Conservation (phyloP, 257 asterid genomes). For the Solanum rostratum region DNA sequence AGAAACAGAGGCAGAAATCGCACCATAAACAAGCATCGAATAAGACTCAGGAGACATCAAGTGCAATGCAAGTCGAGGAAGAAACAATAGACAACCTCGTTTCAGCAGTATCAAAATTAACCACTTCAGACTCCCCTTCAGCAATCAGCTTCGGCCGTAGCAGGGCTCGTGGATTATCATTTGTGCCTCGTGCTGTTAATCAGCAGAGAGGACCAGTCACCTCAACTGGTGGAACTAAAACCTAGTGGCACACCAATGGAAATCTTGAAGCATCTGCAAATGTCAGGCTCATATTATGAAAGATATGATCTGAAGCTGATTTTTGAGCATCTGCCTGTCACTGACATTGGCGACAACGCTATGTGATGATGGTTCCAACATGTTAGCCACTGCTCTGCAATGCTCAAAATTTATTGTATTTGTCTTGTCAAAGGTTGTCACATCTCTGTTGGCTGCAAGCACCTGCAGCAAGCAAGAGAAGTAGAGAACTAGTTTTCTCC, state of each 20-base stretch:
- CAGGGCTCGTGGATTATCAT: constrained; percentile 51
- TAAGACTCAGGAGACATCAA: constrained; percentile 27
- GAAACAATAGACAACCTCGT: constrained; percentile 53
- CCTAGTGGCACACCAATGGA: neutral
- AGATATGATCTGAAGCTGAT: neutral
- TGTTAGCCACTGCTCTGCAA: neutral
- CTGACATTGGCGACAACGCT: neutral
- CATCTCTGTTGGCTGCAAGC: neutral
- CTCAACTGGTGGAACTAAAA: constrained; percentile 6
- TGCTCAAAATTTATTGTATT: neutral
- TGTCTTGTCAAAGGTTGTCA: neutral
- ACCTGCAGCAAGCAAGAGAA: neutral
- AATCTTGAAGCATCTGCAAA: neutral
- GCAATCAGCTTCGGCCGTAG: constrained; percentile 78
- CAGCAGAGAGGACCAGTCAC: constrained; percentile 32
- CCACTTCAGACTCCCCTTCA: constrained; percentile 77
- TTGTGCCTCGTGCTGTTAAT: constrained; percentile 61
- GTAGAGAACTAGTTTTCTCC: constrained; percentile 19
- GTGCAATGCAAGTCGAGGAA: constrained; percentile 70
- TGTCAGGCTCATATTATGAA: neutral
- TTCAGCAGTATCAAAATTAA: constrained; percentile 73
- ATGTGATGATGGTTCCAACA: neutral
- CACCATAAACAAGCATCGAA: constrained; percentile 21
- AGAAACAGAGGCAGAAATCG: constrained; percentile 63
- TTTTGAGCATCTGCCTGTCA: neutral